Evolutionary conservation across 495 filamentous ascomycete genomes (phyloP), one percentile per base, ranked within the genome.

Genomic region (Talaromyces thailandensis): DNA sequence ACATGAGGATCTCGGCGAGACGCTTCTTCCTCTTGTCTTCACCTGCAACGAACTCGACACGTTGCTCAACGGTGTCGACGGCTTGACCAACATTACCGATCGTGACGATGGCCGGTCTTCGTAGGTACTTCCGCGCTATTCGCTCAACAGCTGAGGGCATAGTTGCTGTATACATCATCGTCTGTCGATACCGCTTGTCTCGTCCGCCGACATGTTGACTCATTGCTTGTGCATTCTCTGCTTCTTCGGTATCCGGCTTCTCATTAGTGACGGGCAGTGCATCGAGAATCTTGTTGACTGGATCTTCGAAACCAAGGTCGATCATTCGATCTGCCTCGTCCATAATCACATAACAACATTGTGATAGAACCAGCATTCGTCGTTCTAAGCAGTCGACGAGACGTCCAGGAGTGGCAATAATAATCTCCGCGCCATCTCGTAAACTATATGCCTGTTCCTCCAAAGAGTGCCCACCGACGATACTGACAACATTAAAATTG

Each of bases 121-220:
- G 88, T 7, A 99, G 85, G 69, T 98, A 99, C 70, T 97, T 97
- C 61, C 91, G 86, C 2, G 94, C 94, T 62, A 99, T 98, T 64
- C 92, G 90, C 69, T 98, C 95, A 51, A 99, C 91, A 6, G 92
- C 87, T 2, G 87, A 74, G 3, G 95, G 92, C 94, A 99, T 99
- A 28, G 94, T 99, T 11, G 94, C 94, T 62, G 95, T 99, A 83
- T 98, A 99, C 94, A 99, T 99, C 94, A 99, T 99, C 2, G 94
- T 99, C 73, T 99, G 95, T 60, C 94, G 79, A 75, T 98, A 99
- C 16, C 90, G 84, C 2, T 25, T 50, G 70, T 96, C 89, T 69
- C 91, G 90, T 31, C 89, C 87, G 43, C 88, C 88, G 2, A 95
- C 75, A 62, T 91, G 90, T 48, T 85, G 86, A 62, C 82, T 88